Percentiles rank a stretch among this genome's conserved stretches.
These are phyloP conservation scores for Triticum dicoccoides DNA, from an alignment of 176 grass and related monocot genomes.

Conservation along the genomic window DNA sequence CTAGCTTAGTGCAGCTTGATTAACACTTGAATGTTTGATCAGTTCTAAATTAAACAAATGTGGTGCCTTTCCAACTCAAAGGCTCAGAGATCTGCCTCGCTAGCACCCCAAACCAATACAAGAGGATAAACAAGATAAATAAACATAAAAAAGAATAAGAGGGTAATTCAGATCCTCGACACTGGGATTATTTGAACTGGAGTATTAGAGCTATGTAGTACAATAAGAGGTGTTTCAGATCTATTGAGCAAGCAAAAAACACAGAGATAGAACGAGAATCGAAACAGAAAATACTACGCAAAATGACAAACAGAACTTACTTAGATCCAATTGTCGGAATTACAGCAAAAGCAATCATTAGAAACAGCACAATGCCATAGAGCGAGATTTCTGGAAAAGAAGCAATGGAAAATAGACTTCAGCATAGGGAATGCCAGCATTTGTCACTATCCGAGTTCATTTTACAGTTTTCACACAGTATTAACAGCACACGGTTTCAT, in stretches of 20 bases:
- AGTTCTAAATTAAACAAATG: background rate
- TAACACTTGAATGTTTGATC: background rate
- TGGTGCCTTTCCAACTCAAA: conserved; percentile 7
- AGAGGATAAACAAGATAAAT: background rate
- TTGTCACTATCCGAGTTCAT: background rate
- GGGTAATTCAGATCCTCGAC: background rate
- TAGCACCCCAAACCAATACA: conserved; percentile 7
- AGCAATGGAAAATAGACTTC: conserved; percentile 1
- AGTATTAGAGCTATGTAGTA: background rate
- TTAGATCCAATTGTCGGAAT: conserved; percentile 89
- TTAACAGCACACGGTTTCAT: background rate
- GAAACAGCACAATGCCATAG: conserved; percentile 63
- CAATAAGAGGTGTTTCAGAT: conserved; percentile 10
- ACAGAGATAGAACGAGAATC: background rate
- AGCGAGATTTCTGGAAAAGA: conserved; percentile 70
- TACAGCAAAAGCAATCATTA: conserved; percentile 86
- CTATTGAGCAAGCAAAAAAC: conserved; percentile 15
- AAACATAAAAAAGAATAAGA: background rate
- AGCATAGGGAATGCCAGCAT: conserved; percentile 17
- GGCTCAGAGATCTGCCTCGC: background rate
- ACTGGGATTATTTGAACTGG: background rate
- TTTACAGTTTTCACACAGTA: background rate
- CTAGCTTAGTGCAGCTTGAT: conserved; percentile 3
- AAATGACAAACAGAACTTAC: conserved; percentile 47
- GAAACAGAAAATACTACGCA: conserved; percentile 21